phyloP scores from a whole-genome alignment of 1,284 basidiomycete genomes.

The Malassezia equina region DNA sequence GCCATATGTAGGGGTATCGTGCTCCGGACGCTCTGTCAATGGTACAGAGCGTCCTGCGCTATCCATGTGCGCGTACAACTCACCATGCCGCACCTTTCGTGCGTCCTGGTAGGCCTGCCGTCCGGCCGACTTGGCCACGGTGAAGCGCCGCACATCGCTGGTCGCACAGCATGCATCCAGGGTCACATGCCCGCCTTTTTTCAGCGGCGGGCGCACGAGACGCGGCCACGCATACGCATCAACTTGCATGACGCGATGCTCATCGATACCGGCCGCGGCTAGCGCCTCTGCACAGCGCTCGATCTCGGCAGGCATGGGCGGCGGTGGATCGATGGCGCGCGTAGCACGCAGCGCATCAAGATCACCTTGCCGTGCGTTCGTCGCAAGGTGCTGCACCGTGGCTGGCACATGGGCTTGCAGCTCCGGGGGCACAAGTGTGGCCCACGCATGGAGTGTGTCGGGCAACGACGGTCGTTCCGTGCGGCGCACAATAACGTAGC shows the following conservation, averaged over 20 bases:
- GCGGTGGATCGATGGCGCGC: not conserved
- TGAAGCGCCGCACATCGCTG: constrained; percentile 80
- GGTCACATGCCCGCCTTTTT: constrained; percentile 83
- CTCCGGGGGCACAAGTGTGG: not conserved
- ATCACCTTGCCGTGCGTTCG: constrained; percentile 16
- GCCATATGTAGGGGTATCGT: not conserved
- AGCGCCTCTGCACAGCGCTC: not conserved
- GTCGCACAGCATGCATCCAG: constrained; percentile 75
- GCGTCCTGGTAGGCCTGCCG: constrained; percentile 92
- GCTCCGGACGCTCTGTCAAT: not conserved
- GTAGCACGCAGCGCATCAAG: constrained; percentile 25
- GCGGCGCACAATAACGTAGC: constrained; percentile 78
- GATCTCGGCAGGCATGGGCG: not conserved
- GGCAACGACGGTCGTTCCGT: constrained; percentile 58
- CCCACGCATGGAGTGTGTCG: constrained; percentile 11
- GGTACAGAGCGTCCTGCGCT: not conserved
- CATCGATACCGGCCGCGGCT: not conserved
- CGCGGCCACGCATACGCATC: constrained; percentile 62
- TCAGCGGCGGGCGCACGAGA: constrained; percentile 77
- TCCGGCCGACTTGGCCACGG: constrained; percentile 79
- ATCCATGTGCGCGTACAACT: constrained; percentile 72
- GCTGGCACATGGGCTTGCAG: not conserved
- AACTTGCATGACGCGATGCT: constrained; percentile 26
- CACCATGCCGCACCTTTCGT: constrained; percentile 83
- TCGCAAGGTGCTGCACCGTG: constrained; percentile 1